These are phyloP conservation scores for Rhizopogon vulgaris DNA, from an alignment of 768 basidiomycete species.

Conservation along the genomic window DNA sequence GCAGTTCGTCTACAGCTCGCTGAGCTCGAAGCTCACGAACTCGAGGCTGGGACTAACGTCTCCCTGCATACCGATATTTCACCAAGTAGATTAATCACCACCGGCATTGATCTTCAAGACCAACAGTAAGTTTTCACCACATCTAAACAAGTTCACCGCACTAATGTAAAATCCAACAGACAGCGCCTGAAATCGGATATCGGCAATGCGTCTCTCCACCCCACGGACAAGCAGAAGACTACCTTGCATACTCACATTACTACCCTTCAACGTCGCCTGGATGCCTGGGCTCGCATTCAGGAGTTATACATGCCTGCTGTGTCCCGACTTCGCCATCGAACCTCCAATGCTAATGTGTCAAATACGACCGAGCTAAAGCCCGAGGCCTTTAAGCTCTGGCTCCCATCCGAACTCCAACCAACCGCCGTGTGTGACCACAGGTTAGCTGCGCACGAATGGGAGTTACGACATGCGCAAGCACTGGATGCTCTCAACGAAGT, in stretches of 20 bases:
- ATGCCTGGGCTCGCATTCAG: background rate
- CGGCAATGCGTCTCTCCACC: background rate
- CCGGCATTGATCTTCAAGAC: constrained; percentile 13
- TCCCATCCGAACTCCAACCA: no score
- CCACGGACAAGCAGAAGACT: background rate
- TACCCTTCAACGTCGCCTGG: background rate
- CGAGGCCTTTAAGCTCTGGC: no score
- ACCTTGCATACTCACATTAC: background rate
- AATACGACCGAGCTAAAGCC: no score
- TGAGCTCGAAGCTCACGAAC: constrained; percentile 4
- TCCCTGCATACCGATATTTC: constrained; percentile 6
- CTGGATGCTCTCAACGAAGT: constrained; percentile 4
- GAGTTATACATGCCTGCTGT: background rate
- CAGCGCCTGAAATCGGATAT: background rate
- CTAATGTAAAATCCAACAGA: background rate
- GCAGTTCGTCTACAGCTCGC: constrained; percentile 2
- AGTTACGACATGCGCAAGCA: constrained; percentile 9
- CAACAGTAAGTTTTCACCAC: constrained; percentile 6
- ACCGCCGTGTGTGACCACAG: no score
- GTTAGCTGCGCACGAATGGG: background rate
- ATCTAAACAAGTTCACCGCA: no score
- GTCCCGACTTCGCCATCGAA: background rate
- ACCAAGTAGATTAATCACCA: constrained; percentile 4
- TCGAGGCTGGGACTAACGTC: background rate
- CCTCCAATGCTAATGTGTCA: no score